Evolutionary conservation across 2,329 filamentous ascomycete genomes (phyloP), one percentile per base, ranked within the genome.

Genomic region (Blastomyces percursus): DNA sequence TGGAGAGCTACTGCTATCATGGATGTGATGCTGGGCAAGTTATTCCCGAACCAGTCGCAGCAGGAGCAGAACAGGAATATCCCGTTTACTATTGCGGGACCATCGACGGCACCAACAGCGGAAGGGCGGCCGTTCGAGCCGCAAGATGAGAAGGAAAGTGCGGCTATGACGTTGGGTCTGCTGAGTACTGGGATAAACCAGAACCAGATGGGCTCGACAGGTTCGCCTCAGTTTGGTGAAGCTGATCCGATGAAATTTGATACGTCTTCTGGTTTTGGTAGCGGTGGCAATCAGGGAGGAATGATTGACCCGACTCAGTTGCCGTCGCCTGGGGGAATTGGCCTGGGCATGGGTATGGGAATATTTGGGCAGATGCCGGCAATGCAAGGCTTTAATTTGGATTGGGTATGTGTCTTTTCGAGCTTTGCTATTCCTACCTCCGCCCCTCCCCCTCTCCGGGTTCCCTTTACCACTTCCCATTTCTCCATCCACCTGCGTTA

Each of bases 1-100:
- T 92, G 87, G 77, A 97, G 97, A 76, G 93, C 91, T 1, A 85
- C 85, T 50, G 85, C 85, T 51, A 82, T 93, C 30, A 79, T 97
- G n/a, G 86, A 86, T 27, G 86, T 96, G 60, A 91, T 97, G 84
- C 77, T 97, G 54, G 82, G 86, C 40, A 94, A 94, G 73, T 81
- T 96, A 67, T 8, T 64, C 66, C 35, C 65, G 12, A 16, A 16
- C 24, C 27, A 30, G 27, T 30, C 27, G 4, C 27, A 52, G 27
- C 7, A 12, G 16, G 12, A 32, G 4, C 24, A 52, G 50, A 16
- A n/a, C 27, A 30, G 27, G 27, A 30, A 30, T 30, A 30, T 30
- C 19, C 40, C 63, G 11, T 68, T 63, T 67, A 35, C 32, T 38
- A 40, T 24, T 5, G 24, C 30, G 12, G 61, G 19, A 9, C 35